Base-by-base conservation (phyloP, 148 eudicot genomes). In the Salicornia ramosissima region DNA sequence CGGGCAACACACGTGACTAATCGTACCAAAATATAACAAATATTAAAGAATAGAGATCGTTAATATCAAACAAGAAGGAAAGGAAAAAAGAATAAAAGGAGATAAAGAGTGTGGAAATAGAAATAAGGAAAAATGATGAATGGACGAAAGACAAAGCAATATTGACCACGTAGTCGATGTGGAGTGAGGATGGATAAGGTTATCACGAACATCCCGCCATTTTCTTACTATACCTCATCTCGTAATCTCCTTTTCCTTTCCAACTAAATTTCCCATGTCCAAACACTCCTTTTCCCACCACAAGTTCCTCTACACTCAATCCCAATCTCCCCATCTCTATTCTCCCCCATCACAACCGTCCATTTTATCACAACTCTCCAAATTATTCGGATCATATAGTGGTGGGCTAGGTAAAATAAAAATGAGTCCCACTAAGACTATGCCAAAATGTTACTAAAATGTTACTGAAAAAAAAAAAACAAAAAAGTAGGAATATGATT, bases 131-230 rank as follows among this genome's bases (percentile, higher is more conserved):
- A 25, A 10, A 40, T 10, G 13, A 51, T 50, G 68, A 50, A 24
- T 62, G 68, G 69, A 63, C n/a, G 60, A 64, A 39, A 19, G 46
- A 52, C 55, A 65, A 73, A 40, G 4, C 22, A 73, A 65, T 42
- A 6, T 18, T 22, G 19, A 55, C 28, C 22, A 73, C 33, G 46
- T 69, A 73, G 59, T 65, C 42, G 22, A 30, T 73, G 43, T 12
- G 49, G 34, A 13, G 61, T 34, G 46, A 54, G 51, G 56, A 11
- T 25, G 55, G 76, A 73, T 73, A 73, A 73, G 43, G 70, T 73
- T 73, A 73, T 73, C 75, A 72, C 50, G 25, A 64, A 64, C 70
- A 65, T 65, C 76, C 64, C 64, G 70, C 70, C 70, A 65, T 68
- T 36, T 50, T 59, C 40, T 64, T 43, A 62, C 59, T 39, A 28